A percentile compares a stretch with the other conserved stretches of the same genome.
These are phyloP conservation scores for Pythium volutum DNA, from an alignment of 352 stramenopile genomes.

Conservation along the genomic window DNA sequence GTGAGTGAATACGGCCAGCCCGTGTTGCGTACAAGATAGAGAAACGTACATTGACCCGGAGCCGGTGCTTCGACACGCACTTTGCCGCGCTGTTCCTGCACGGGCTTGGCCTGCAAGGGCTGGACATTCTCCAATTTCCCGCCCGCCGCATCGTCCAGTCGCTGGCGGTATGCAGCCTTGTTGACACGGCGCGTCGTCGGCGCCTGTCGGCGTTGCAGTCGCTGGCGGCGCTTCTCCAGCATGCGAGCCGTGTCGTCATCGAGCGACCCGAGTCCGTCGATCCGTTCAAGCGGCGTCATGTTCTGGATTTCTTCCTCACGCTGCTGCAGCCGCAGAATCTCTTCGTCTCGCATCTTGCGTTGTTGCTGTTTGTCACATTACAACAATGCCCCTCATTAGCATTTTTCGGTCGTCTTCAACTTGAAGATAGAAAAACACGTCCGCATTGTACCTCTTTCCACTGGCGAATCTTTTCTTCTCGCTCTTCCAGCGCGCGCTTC, in stretches of 20 bases:
- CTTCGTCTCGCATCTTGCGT: conserved; percentile 33
- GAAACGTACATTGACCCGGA: conserved; percentile 68
- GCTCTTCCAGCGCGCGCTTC: conserved; percentile 31
- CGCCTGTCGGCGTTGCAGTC: conserved; percentile 62
- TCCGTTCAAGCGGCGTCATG: conserved; percentile 41
- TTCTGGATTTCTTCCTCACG: conserved; percentile 35
- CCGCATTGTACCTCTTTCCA: conserved; percentile 32
- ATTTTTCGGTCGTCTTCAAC: background rate
- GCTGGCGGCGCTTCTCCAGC: conserved; percentile 73
- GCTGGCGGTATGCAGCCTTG: conserved; percentile 71
- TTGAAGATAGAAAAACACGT: background rate
- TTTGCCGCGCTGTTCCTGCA: conserved; percentile 55
- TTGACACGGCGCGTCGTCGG: conserved; percentile 70
- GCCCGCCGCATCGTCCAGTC: conserved; percentile 67
- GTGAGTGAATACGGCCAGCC: background rate
- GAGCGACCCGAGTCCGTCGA: conserved; percentile 34
- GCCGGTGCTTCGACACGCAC: conserved; percentile 69
- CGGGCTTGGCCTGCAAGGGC: conserved; percentile 54
- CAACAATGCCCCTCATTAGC: background rate
- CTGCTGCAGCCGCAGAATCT: conserved; percentile 27
- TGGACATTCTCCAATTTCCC: conserved; percentile 80
- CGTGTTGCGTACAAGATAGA: background rate
- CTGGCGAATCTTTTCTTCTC: conserved; percentile 33
- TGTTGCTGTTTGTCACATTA: conserved; percentile 16
- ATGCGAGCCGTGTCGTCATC: conserved; percentile 73